Evolutionary conservation across 2,329 filamentous ascomycete species (phyloP).

Genomic region (Colletotrichum tropicicola): DNA sequence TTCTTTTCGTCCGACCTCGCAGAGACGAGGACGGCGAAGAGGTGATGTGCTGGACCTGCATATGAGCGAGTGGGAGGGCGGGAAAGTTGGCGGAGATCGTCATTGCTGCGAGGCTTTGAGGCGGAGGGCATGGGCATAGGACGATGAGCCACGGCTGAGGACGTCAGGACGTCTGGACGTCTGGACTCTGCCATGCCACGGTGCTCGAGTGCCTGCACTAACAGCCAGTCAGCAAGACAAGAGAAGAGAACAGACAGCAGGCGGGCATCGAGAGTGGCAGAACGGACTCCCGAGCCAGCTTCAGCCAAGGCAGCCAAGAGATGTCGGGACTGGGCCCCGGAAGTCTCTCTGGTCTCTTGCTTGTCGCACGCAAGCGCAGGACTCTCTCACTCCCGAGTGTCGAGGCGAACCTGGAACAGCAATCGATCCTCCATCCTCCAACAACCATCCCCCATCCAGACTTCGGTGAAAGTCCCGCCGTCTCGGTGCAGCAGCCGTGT

Average conservation of each 20-base stretch:
- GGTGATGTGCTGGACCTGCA: slow-evolving; percentile 20
- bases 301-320: slow-evolving; percentile 27
- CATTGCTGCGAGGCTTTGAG: slow-evolving; percentile 13
- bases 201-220: too few species aligned
- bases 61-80: background rate
- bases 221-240: background rate
- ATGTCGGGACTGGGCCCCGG: slow-evolving; percentile 14
- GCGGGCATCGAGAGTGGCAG: background rate
- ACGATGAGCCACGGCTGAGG: background rate
- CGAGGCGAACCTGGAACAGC: slow-evolving; percentile 21
- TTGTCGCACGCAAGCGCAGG: too few species aligned
- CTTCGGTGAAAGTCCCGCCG: slow-evolving; percentile 25
- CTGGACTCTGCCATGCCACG: too few species aligned
- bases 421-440: slow-evolving; percentile 4
- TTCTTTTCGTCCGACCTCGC: slow-evolving; percentile 18
- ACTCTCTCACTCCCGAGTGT: background rate
- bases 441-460: too few species aligned
- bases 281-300: slow-evolving; percentile 5
- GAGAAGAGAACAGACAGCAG: slow-evolving; percentile 3
- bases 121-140: background rate
- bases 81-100: slow-evolving; percentile 8
- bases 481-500: slow-evolving; percentile 28
- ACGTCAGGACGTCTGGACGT: background rate
- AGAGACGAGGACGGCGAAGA: slow-evolving; percentile 3
- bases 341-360: background rate